Conservation (phyloP, 2,329 filamentous ascomycete species). For the Alternaria tenuissima region DNA sequence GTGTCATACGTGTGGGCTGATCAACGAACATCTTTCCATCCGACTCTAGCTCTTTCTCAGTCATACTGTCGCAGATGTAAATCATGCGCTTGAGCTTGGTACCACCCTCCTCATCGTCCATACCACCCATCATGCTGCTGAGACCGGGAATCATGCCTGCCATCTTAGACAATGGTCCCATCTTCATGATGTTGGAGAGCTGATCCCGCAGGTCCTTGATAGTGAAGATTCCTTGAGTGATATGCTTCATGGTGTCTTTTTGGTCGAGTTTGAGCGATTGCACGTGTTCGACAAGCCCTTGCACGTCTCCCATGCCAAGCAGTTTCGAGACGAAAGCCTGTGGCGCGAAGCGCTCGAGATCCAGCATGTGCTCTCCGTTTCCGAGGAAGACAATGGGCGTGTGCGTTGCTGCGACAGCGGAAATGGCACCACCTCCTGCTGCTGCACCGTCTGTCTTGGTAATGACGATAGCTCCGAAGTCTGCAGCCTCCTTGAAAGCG, state of each 20-base stretch:
- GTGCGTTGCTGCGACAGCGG: conserved; percentile 92
- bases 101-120: conserved; percentile 96
- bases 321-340: conserved; percentile 94
- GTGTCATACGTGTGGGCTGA: conserved; percentile 90
- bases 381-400: conserved; percentile 98
- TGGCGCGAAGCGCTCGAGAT: conserved; percentile 90
- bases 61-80: conserved; percentile 99
- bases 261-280: conserved; percentile 95
- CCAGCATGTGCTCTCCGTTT: conserved; percentile 96
- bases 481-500: conserved; percentile 95
- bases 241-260: conserved; percentile 99
- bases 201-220: conserved; percentile 94
- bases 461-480: conserved; percentile 98
- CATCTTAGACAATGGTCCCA: conserved; percentile 97
- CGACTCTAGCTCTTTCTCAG: conserved; percentile 90
- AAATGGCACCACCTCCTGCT: conserved; percentile 95
- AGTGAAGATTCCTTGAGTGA: conserved; percentile 95
- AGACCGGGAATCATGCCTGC: conserved; percentile 98
- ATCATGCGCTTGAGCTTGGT: conserved; percentile 97
- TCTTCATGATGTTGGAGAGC: conserved; percentile 98
- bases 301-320: conserved; percentile 96
- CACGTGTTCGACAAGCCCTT: conserved; percentile 93
- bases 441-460: conserved; percentile 98
- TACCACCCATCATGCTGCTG: conserved; percentile 89
- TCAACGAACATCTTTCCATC: conserved; percentile 95